These are phyloP conservation scores for Aristolochia fimbriata DNA, from an alignment of 164 flowering plant genomes.

Conservation along the genomic window DNA sequence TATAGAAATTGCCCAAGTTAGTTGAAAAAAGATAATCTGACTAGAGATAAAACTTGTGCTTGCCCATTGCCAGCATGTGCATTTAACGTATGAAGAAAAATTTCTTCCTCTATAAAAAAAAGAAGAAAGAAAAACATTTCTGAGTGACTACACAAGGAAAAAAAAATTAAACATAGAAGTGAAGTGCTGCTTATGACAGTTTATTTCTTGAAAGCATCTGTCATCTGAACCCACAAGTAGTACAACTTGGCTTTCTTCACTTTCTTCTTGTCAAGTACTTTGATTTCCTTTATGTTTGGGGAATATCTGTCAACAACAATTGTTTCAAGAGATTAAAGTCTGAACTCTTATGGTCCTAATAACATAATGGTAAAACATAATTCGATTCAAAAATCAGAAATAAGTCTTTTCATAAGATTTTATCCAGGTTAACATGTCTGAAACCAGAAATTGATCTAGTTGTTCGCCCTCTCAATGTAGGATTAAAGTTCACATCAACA, in stretches of 20 bases:
- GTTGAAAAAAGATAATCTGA: no score
- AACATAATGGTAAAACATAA: neutral
- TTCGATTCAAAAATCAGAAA: neutral
- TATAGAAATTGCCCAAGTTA: no score
- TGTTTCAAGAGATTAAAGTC: neutral
- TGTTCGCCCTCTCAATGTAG: neutral
- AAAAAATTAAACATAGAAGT: no score
- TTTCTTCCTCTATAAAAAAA: no score
- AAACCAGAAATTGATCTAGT: neutral
- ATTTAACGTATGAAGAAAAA: no score
- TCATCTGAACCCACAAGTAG: conserved; percentile 72
- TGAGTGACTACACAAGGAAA: no score
- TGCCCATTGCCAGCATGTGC: no score
- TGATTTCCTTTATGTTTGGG: conserved; percentile 78
- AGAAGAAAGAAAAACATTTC: no score
- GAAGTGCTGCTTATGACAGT: neutral
- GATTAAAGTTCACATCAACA: conserved; percentile 46
- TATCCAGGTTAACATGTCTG: neutral
- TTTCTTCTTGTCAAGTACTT: conserved; percentile 70
- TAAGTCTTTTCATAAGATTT: neutral
- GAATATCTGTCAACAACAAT: conserved; percentile 48
- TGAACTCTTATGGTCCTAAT: neutral
- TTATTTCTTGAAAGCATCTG: conserved; percentile 45
- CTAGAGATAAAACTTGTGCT: no score
- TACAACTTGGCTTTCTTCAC: conserved; percentile 81